These are phyloP conservation scores for Aspergillus pseudoviridinutans DNA, from an alignment of 2,329 filamentous ascomycete species.

Conservation along the genomic window DNA sequence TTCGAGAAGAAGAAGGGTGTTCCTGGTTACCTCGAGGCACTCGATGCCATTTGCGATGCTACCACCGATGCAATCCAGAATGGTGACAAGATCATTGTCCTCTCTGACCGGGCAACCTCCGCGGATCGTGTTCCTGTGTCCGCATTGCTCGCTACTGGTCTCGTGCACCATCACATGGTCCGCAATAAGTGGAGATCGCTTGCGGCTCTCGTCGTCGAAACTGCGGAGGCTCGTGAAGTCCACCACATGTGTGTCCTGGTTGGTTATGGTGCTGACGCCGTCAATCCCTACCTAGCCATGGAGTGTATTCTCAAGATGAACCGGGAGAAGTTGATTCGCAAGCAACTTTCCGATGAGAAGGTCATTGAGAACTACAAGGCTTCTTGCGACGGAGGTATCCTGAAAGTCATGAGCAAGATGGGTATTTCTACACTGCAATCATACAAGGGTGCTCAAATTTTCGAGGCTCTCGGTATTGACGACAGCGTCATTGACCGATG, in stretches of 20 bases:
- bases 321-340: slow-evolving; percentile 86
- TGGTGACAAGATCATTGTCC: slow-evolving; percentile 77
- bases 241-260: slow-evolving; percentile 99
- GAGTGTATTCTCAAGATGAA: slow-evolving; percentile 97
- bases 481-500: slow-evolving; percentile 89
- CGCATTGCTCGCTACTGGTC: slow-evolving; percentile 79
- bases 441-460: slow-evolving; percentile 98
- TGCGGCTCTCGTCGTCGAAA: slow-evolving; percentile 83
- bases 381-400: slow-evolving; percentile 90
- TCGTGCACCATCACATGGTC: slow-evolving; percentile 93
- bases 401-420: slow-evolving; percentile 99
- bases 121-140: slow-evolving; percentile 81
- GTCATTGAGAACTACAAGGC: slow-evolving; percentile 96
- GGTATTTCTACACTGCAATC: slow-evolving; percentile 94
- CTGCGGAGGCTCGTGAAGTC: slow-evolving; percentile 91
- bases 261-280: slow-evolving; percentile 88
- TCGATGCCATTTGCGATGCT: slow-evolving; percentile 84
- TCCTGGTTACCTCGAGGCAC: slow-evolving; percentile 77
- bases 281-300: slow-evolving; percentile 92
- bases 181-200: slow-evolving; percentile 93
- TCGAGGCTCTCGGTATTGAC: slow-evolving; percentile 90
- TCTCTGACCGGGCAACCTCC: slow-evolving; percentile 84
- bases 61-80: slow-evolving; percentile 79
- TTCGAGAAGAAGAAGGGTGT: slow-evolving; percentile 83
- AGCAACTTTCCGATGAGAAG: slow-evolving; percentile 75